These are phyloP conservation scores for Cladorrhinum sp. DNA, from an alignment of 2,329 filamentous ascomycete genomes.

Conservation along the genomic window DNA sequence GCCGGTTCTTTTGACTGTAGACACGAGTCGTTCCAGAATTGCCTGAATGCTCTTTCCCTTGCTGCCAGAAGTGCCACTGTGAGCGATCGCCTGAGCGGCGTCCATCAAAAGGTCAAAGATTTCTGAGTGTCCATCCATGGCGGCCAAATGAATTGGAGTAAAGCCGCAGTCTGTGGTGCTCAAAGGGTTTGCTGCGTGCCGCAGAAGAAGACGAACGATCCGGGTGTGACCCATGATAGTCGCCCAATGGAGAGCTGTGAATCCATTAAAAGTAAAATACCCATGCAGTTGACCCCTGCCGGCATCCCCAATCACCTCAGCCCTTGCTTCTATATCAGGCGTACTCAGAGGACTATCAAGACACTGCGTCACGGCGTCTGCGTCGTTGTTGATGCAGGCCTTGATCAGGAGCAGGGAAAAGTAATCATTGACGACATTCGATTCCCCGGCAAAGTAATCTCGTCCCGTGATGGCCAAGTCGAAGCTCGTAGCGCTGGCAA, in stretches of 20 bases:
- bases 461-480: background rate
- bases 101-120: background rate
- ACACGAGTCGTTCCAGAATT: background rate
- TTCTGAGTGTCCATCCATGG: background rate
- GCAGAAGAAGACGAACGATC: background rate
- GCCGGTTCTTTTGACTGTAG: no score
- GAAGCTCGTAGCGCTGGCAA: background rate
- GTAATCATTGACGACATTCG: background rate
- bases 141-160: slow-evolving; percentile 1
- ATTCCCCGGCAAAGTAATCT: background rate
- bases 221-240: background rate
- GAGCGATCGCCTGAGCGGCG: no score
- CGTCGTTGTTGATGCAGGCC: background rate
- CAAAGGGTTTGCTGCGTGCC: no score
- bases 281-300: background rate
- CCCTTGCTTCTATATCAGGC: background rate
- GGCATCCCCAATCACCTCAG: background rate
- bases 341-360: background rate
- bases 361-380: background rate
- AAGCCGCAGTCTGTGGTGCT: background rate
- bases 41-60: background rate
- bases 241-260: background rate
- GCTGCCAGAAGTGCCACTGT: no score
- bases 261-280: background rate
- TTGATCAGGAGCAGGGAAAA: background rate